Percentiles rank a stretch among this genome's conserved stretches.
Conservation (phyloP, 441 rosid genomes). For the Gossypium gossypioides region DNA sequence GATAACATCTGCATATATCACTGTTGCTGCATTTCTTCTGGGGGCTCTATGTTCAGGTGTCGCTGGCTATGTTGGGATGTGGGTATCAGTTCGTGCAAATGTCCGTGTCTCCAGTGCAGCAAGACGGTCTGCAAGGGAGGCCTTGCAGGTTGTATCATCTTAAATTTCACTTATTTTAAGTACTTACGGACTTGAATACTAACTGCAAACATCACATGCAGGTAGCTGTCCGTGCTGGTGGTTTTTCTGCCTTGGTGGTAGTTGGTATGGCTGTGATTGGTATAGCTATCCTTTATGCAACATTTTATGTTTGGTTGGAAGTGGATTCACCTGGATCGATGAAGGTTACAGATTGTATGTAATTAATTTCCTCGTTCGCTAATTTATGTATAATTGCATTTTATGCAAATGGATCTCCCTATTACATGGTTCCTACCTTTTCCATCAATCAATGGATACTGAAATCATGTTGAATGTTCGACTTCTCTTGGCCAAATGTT, state of each 20-base stretch:
- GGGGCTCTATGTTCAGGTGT: constrained; percentile 91
- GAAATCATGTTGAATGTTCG: background rate
- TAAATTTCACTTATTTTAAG: constrained; percentile 7
- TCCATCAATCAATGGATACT: background rate
- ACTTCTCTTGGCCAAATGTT: background rate
- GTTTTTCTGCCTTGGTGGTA: constrained; percentile 91
- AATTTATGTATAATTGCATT: background rate
- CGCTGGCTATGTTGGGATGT: constrained; percentile 98
- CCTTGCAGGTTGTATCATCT: constrained; percentile 63
- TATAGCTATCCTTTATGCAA: constrained; percentile 82
- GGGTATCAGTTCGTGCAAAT: constrained; percentile 99
- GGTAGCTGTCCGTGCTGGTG: constrained; percentile 95
- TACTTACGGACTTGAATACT: constrained; percentile 11
- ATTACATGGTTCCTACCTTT: background rate
- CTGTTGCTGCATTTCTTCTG: constrained; percentile 88
- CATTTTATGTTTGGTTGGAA: constrained; percentile 82
- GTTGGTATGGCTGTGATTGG: constrained; percentile 99
- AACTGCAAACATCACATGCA: constrained; percentile 30
- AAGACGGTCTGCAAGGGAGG: constrained; percentile 95
- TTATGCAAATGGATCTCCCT: background rate
- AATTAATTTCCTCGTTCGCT: constrained; percentile 7
- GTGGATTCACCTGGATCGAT: constrained; percentile 77
- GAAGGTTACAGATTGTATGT: constrained; percentile 88
- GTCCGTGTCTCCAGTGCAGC: constrained; percentile 97
- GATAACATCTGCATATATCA: constrained; percentile 69